Percentiles rank a stretch among this genome's conserved stretches.
These are phyloP conservation scores for Ascochyta clinopodiicola DNA, from an alignment of 2,329 filamentous ascomycete species.

Conservation along the genomic window DNA sequence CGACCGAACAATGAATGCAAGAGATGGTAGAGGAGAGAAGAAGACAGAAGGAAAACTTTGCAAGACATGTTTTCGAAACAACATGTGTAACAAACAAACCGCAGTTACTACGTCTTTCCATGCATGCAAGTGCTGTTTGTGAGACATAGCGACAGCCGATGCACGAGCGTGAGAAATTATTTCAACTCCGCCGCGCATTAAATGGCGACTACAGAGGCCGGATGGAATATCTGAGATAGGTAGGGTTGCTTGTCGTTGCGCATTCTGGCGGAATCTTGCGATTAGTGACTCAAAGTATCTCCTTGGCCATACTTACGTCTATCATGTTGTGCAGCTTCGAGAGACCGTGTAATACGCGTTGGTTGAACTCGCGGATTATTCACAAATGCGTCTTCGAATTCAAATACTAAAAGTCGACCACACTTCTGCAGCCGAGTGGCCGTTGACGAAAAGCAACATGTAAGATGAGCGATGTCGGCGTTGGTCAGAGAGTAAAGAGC, in stretches of 20 bases:
- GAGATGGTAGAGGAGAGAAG: conserved; percentile 2
- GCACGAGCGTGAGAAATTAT: conserved; percentile 17
- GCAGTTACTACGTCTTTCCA: conserved; percentile 5
- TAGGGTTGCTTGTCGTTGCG: too few species aligned
- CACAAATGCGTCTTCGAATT: too few species aligned
- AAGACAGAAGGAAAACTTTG: conserved; percentile 4
- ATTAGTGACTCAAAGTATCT: too few species aligned
- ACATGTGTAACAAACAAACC: conserved; percentile 38
- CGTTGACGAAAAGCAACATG: background rate
- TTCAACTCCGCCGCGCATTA: background rate
- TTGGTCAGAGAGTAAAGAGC: background rate
- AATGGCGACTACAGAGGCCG: too few species aligned
- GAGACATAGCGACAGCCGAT: conserved; percentile 27
- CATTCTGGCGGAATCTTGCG: too few species aligned
- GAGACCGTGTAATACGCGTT: too few species aligned
- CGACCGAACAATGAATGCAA: background rate
- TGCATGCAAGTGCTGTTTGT: conserved; percentile 26
- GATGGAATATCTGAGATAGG: too few species aligned
- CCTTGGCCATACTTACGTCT: too few species aligned
- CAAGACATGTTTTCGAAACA: conserved; percentile 23
- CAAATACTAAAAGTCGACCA: background rate
- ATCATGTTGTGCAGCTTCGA: too few species aligned
- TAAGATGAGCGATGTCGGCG: background rate
- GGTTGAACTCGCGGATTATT: too few species aligned
- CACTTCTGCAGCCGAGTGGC: background rate